phyloP scores from a whole-genome alignment of 2,329 filamentous ascomycete genomes.

The Dactylellina leptospora region DNA sequence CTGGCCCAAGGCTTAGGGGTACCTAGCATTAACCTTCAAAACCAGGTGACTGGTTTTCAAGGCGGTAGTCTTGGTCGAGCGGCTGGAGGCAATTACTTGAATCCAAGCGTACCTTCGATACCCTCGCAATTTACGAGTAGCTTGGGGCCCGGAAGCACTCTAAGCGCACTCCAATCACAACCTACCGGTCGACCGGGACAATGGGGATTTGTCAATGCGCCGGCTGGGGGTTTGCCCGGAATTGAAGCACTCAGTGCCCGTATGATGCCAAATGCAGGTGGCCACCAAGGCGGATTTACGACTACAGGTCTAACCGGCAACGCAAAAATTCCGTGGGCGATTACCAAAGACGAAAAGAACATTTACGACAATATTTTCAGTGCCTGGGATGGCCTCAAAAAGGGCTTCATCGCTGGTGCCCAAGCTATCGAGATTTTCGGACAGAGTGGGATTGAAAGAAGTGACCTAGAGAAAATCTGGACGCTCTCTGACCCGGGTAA shows the following conservation, averaged over 20 bases:
- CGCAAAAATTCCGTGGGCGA: slow-evolving; percentile 96
- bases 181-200: slow-evolving; percentile 92
- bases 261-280: slow-evolving; percentile 96
- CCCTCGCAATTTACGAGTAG: slow-evolving; percentile 74
- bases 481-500: slow-evolving; percentile 93
- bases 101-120: slow-evolving; percentile 74
- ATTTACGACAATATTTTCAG: slow-evolving; percentile 94
- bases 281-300: slow-evolving; percentile 82
- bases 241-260: slow-evolving; percentile 90
- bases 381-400: slow-evolving; percentile 93
- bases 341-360: slow-evolving; percentile 98
- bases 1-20: slow-evolving; percentile 57
- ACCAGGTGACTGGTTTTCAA: slow-evolving; percentile 79
- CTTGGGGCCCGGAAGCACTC: slow-evolving; percentile 69
- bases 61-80: slow-evolving; percentile 36
- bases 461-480: slow-evolving; percentile 91
- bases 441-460: slow-evolving; percentile 90
- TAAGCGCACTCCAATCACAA: slow-evolving; percentile 82
- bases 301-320: slow-evolving; percentile 89
- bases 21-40: slow-evolving; percentile 60
- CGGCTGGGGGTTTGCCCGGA: slow-evolving; percentile 86
- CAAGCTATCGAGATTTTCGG: slow-evolving; percentile 97
- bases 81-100: slow-evolving; percentile 18
- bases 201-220: slow-evolving; percentile 98
- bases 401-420: slow-evolving; percentile 89